Evolutionary conservation across 1,284 basidiomycete genomes (phyloP).

Genomic region (Coniferiporia weirii): DNA sequence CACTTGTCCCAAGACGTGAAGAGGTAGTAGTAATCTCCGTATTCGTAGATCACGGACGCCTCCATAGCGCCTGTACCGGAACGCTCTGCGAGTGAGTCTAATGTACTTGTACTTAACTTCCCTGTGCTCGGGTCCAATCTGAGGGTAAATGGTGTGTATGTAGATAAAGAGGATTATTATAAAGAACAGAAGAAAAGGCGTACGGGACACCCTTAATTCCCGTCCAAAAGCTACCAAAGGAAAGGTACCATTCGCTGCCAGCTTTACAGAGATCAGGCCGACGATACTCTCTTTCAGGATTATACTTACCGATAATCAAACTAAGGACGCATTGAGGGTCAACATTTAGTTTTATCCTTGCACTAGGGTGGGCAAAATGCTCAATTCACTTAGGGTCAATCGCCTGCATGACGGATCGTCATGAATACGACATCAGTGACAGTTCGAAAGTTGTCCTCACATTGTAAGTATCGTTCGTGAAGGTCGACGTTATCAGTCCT

Average conservation of each 20-base stretch:
- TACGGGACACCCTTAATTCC: conserved; percentile 18
- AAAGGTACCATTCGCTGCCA: conserved; percentile 12
- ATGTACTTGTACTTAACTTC: conserved; percentile 15
- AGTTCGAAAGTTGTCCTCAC: conserved; percentile 26
- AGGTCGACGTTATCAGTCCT: conserved; percentile 45
- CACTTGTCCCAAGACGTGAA: conserved; percentile 55
- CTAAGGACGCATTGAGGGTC: conserved; percentile 16
- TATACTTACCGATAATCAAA: conserved; percentile 2
- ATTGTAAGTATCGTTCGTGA: conserved; percentile 40
- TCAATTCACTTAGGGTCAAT: conserved; percentile 51
- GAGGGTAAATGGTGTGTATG: background rate
- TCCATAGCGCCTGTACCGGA: conserved; percentile 20
- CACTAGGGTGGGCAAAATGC: conserved; percentile 17
- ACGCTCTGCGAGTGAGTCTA: conserved; percentile 21
- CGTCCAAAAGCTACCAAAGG: conserved; percentile 19
- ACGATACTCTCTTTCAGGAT: background rate
- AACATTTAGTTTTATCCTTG: too few relatives aligned
- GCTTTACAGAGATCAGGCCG: background rate
- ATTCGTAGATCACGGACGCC: conserved; percentile 35
- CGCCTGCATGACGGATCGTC: conserved; percentile 31
- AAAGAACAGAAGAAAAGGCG: background rate
- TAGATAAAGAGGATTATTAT: background rate
- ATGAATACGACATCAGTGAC: background rate
- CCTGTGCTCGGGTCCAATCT: conserved; percentile 23
- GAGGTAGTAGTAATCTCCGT: conserved; percentile 46